Evolutionary conservation across 768 basidiomycete genomes (phyloP).

Genomic region (Fistulinella prunicolor): DNA sequence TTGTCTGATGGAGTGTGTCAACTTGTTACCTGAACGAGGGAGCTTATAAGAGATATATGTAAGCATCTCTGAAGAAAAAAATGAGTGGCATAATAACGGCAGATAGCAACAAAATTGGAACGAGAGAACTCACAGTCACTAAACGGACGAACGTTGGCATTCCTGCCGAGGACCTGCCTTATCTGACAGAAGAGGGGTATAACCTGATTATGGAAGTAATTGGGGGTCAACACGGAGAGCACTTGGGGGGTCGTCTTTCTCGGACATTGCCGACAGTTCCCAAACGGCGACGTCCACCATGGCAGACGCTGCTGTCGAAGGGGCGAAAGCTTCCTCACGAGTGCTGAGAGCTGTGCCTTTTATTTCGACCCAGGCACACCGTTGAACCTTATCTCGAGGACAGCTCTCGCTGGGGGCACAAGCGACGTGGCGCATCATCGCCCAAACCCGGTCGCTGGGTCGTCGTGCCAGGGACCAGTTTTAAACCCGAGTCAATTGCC

Average conservation of each 20-base stretch:
- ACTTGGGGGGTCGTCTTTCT: constrained; percentile 7
- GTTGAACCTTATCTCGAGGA: constrained; percentile 4
- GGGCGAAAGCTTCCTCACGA: too few species aligned
- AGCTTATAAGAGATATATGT: constrained; percentile 4
- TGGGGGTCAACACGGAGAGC: constrained; percentile 10
- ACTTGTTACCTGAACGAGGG: constrained; percentile 3
- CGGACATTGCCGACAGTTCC: constrained; percentile 18
- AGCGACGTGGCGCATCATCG: constrained; percentile 5
- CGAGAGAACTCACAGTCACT: constrained; percentile 8
- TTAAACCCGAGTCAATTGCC: constrained; percentile 5
- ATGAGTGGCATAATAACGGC: constrained; percentile 14
- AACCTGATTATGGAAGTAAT: neutral
- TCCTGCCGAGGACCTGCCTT: constrained; percentile 15
- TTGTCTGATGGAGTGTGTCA: constrained; percentile 3
- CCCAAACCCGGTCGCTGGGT: constrained; percentile 17
- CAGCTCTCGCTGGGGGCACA: neutral
- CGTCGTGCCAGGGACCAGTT: constrained; percentile 16
- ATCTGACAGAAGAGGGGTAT: constrained; percentile 6
- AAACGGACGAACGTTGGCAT: constrained; percentile 26
- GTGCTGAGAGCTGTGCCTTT: too few species aligned
- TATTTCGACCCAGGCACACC: constrained; percentile 19
- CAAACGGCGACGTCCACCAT: constrained; percentile 1
- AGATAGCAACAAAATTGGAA: constrained; percentile 13
- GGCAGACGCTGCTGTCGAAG: constrained; percentile 1
- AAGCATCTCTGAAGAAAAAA: constrained; percentile 8